Evolutionary conservation across 352 stramenopile genomes (phyloP).

Genomic region (Phytophthora pistaciae): DNA sequence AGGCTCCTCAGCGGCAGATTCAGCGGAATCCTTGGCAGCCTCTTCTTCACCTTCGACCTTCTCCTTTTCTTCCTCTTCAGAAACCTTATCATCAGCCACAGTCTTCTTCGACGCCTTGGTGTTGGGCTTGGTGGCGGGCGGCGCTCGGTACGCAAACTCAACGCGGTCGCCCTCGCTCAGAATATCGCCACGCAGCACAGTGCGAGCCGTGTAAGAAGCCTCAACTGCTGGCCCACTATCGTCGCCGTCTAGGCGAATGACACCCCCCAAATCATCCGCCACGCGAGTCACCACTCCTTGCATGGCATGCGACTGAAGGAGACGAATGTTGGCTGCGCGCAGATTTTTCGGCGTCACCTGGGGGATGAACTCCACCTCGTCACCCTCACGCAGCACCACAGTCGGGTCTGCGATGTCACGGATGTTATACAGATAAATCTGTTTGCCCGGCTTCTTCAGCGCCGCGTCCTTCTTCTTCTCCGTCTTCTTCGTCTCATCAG

Average conservation of each 20-base stretch:
- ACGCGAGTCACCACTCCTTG: constrained; percentile 66
- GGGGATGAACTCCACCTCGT: constrained; percentile 77
- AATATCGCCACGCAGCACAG: constrained; percentile 69
- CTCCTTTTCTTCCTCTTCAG: constrained; percentile 19
- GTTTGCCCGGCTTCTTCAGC: constrained; percentile 21
- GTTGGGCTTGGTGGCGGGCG: constrained; percentile 38
- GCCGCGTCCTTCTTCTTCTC: constrained; percentile 29
- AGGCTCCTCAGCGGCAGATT: constrained; percentile 4
- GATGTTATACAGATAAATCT: constrained; percentile 69
- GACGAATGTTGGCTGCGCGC: constrained; percentile 61
- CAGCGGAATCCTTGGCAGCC: background rate
- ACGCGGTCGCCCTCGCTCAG: constrained; percentile 76
- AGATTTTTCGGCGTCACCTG: constrained; percentile 53
- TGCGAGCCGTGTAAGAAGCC: constrained; percentile 53
- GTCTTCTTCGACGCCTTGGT: constrained; percentile 21
- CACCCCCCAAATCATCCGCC: constrained; percentile 57
- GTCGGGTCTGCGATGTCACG: constrained; percentile 66
- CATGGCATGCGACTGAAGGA: constrained; percentile 63
- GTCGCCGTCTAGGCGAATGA: constrained; percentile 65
- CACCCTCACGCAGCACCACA: constrained; percentile 72
- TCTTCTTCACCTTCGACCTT: constrained; percentile 22
- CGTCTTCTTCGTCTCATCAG: constrained; percentile 24
- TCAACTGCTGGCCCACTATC: constrained; percentile 34
- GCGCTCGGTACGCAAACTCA: constrained; percentile 62
- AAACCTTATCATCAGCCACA: constrained; percentile 33